Base-by-base conservation (phyloP, 1,284 basidiomycete species). In the Tilletia caries region DNA sequence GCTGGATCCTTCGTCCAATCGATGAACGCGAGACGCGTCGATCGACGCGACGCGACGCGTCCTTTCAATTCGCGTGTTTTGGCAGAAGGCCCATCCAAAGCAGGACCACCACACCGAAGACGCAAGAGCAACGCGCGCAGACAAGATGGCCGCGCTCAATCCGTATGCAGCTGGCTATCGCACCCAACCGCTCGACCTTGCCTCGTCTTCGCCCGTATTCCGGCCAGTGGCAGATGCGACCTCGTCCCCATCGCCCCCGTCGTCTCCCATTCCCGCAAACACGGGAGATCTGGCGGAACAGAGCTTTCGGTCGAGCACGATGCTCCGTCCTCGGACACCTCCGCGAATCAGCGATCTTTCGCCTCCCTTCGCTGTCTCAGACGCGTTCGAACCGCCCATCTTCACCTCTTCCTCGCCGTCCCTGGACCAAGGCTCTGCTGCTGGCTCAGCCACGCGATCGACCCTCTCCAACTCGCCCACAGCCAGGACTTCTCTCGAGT, bases 321-420 rank as follows among this genome's bases (percentile, higher is more conserved):
- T 41, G 37, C 37, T 10, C 15, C 37, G 37, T 41, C 37, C 37
- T 41, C 37, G 37, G 37, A 41, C 37, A 41, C 37, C 37, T 41
- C 37, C 37, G 15, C 8, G 37, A 41, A 41, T 41, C 10, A 41
- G 37, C 37, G 37, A 41, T 15, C 37, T 15, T 41, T 41, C 25
- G 12, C 48, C 48, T 50, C 25, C 48, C 12, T n/a, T 20, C 8
- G 48, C 48, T 20, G 48, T 20, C 25, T 50, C 48, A 8, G 48
- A 50, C 48, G 48, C 48, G 48, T 50, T 58, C 20, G 54, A 58
- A 12, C 54, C 54, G 23, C 54, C 54, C 25, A 18, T 58, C 54
- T 58, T 58, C 29, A 58, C 54, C 12, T 27, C 54, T 27, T 58
- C 54, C 25, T 58, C 54, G 54, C 54, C 54, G 5, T 58, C 54